Percentiles rank a stretch among this genome's conserved stretches.
Evolutionary conservation across 371 early-diverging fungal genomes (phyloP).

Genomic region (Synchytrium microbalum): DNA sequence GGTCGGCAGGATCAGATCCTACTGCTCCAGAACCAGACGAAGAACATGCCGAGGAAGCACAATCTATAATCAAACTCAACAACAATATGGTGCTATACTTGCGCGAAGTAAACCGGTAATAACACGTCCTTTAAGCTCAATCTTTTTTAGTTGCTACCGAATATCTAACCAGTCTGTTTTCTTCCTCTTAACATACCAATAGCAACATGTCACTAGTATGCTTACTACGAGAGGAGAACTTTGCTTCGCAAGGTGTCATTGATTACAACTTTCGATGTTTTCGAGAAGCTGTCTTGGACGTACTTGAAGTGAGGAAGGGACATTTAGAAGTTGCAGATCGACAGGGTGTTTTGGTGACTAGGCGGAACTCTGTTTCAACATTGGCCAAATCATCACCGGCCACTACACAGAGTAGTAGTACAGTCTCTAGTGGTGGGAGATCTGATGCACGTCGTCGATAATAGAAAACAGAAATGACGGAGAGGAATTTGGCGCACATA

Average conservation of each 20-base stretch:
- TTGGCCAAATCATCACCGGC: too few species aligned
- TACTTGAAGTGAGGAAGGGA: slow-evolving; percentile 15
- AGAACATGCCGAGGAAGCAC: slow-evolving; percentile 4
- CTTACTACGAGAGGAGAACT: slow-evolving; percentile 74
- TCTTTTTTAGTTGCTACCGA: slow-evolving; percentile 1
- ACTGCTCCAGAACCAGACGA: not conserved
- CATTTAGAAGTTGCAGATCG: not conserved
- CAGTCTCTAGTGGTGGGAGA: too few species aligned
- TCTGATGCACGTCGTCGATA: too few species aligned
- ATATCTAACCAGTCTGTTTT: not conserved
- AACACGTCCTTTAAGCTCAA: not conserved
- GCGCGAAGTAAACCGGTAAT: slow-evolving; percentile 66
- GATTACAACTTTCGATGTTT: slow-evolving; percentile 71
- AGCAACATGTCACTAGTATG: slow-evolving; percentile 73
- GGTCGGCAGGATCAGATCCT: not conserved
- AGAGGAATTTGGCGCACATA: too few species aligned
- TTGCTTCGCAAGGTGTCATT: slow-evolving; percentile 79
- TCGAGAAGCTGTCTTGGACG: slow-evolving; percentile 32
- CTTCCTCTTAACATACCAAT: not conserved
- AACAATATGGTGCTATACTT: slow-evolving; percentile 78
- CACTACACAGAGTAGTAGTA: too few species aligned
- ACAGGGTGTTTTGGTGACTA: not conserved
- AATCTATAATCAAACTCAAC: slow-evolving; percentile 64
- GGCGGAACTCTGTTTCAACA: not conserved
- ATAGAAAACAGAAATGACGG: too few species aligned